Evolutionary conservation across 2,329 filamentous ascomycete genomes (phyloP).

Genomic region (Thermothelomyces thermophilus): DNA sequence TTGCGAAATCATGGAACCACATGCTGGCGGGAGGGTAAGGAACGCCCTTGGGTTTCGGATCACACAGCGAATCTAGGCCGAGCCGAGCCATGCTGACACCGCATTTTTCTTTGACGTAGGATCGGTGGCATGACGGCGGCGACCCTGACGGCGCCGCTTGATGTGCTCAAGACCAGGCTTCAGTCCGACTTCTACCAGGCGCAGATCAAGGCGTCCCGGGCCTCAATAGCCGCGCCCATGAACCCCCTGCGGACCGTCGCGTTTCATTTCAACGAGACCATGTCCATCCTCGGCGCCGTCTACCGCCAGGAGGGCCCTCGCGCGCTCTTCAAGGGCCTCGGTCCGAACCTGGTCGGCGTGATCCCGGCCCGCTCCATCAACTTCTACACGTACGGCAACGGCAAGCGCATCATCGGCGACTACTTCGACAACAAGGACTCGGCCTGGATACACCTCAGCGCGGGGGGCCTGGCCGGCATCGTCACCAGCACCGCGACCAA

Average conservation of each 20-base stretch:
- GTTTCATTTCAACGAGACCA: constrained; percentile 76
- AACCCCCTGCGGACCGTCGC: constrained; percentile 59
- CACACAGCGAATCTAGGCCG: neutral
- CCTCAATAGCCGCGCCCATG: constrained; percentile 52
- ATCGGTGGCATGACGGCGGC: constrained; percentile 86
- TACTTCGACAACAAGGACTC: constrained; percentile 65
- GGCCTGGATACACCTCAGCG: constrained; percentile 69
- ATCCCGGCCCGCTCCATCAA: constrained; percentile 87
- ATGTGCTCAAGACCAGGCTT: constrained; percentile 86
- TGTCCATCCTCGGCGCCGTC: constrained; percentile 77
- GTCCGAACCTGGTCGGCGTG: constrained; percentile 82
- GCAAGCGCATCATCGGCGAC: constrained; percentile 73
- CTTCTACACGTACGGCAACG: constrained; percentile 89
- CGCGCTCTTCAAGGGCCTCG: constrained; percentile 87
- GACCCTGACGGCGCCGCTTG: constrained; percentile 86
- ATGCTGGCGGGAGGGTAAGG: constrained; percentile 85
- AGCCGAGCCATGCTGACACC: constrained; percentile 5
- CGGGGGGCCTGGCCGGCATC: constrained; percentile 72
- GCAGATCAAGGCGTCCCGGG: constrained; percentile 63
- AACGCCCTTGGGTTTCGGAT: neutral
- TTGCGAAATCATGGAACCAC: constrained; percentile 81
- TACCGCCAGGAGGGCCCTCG: constrained; percentile 75
- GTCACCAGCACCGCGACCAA: constrained; percentile 88
- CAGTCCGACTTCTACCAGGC: constrained; percentile 93
- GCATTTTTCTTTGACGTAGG: constrained; percentile 39